phyloP scores from a whole-genome alignment of 2,329 filamentous ascomycete species.

The Macrophomina pseudophaseolina region DNA sequence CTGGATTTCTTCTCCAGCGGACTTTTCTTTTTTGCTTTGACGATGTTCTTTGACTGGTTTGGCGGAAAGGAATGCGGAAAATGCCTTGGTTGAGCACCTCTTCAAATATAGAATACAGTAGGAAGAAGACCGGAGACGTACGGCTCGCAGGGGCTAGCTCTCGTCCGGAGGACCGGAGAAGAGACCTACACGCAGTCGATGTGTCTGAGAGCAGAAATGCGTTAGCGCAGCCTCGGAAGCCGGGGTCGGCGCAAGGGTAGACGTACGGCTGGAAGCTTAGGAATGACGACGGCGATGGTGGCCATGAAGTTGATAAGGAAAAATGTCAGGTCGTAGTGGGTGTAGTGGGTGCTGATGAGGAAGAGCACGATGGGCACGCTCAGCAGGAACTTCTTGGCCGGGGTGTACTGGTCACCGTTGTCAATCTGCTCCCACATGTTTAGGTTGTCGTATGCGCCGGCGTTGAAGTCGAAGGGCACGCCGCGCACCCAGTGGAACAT shows the following conservation, averaged over 20 bases:
- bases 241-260: not conserved
- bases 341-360: slow-evolving; percentile 96
- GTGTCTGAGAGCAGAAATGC: slow-evolving; percentile 34
- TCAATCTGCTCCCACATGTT: slow-evolving; percentile 99
- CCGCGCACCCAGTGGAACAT: slow-evolving; percentile 99
- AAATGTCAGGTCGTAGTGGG: slow-evolving; percentile 95
- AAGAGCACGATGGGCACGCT: slow-evolving; percentile 94
- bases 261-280: slow-evolving; percentile 91
- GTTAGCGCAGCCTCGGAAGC: not conserved
- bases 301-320: slow-evolving; percentile 97
- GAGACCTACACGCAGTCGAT: slow-evolving; percentile 46
- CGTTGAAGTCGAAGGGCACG: slow-evolving; percentile 98
- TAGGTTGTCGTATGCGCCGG: slow-evolving; percentile 96
- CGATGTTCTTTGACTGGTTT: not conserved
- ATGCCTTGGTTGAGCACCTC: slow-evolving; percentile 24
- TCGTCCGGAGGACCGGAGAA: slow-evolving; percentile 47
- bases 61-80: slow-evolving; percentile 19
- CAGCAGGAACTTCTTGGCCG: slow-evolving; percentile 96
- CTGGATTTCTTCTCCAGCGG: slow-evolving; percentile 16
- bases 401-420: slow-evolving; percentile 97
- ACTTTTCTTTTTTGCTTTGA: not conserved
- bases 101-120: slow-evolving; percentile 26
- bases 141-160: slow-evolving; percentile 20
- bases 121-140: slow-evolving; percentile 24
- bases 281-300: slow-evolving; percentile 89